Percentiles rank a stretch among this genome's conserved stretches.
Conservation (phyloP, 306 rosid species). For the Cucurbita pepo region DNA sequence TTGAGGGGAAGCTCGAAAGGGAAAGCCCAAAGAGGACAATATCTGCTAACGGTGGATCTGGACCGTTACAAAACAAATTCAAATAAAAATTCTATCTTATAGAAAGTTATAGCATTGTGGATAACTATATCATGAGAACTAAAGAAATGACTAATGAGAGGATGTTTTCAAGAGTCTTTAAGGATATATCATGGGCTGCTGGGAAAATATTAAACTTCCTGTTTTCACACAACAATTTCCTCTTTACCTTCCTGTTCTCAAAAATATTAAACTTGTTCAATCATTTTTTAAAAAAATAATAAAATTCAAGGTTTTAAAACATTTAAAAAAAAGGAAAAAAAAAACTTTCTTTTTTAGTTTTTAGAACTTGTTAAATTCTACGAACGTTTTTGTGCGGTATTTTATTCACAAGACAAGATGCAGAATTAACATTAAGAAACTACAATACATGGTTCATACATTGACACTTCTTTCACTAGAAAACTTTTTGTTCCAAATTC, state of each 20-base stretch:
- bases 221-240: background rate
- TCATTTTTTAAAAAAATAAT: background rate
- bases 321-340: background rate
- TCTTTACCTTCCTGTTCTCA: background rate
- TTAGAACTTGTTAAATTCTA: background rate
- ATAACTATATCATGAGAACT: background rate
- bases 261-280: background rate
- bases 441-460: background rate
- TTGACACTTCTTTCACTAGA: background rate
- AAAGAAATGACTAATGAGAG: background rate
- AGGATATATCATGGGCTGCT: background rate
- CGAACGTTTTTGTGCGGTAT: background rate
- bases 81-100: background rate
- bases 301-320: background rate
- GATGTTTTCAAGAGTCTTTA: background rate
- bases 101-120: background rate
- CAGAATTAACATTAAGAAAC: background rate
- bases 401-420: background rate
- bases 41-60: too few species aligned
- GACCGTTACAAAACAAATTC: background rate
- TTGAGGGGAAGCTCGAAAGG: too few species aligned
- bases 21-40: too few species aligned
- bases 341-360: background rate
- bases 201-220: background rate
- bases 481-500: background rate